Evolutionary conservation across 805 yeast genomes (phyloP), one percentile per base, ranked within the genome.

Genomic region (Debaryomyces prosopidis): DNA sequence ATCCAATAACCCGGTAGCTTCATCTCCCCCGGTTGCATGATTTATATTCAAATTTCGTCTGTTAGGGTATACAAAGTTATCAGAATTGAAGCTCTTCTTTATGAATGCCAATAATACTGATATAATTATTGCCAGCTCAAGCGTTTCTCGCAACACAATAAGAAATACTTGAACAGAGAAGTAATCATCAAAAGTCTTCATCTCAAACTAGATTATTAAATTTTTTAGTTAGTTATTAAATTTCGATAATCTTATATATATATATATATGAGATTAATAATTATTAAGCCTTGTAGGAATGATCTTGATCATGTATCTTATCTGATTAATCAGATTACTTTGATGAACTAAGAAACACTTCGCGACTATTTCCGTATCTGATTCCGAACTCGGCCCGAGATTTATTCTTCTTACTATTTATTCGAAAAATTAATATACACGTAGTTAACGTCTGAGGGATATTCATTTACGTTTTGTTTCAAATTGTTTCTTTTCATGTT

Each of bases 81-180:
- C 9, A 10, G 26, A 23, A 23, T 4, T 23, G 19, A 63, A 70
- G 20, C 80, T 81, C 55, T 85, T 89, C 52, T 79, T 81, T 37
- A 86, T 72, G 58, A 86, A 85, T 1, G 89, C 81, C n/a, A 86
- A 67, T 15, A 86, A 66, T 20, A 86, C 89, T 1, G 91, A 84
- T 3, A 86, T 78, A 48, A 86, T 86, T 46, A 86, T 79, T n/a
- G 87, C 85, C 59, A 83, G 82, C 64, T 86, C 94, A 42, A 86
- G 59, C 0, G 91, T 83, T 58, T 86, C 94, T 55, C 94, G 69
- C 19, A 86, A 62, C 30, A 85, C 82, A 42, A 86, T 86, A 60
- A 86, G 82, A 59, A 85, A 86, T 28, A 85, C 82, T 66, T 85
- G 89, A 40, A 84, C 79, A 2, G 89, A 85, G 63, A 86, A 86